Evolutionary conservation across 371 early-diverging fungal genomes (phyloP), one percentile per base, ranked within the genome.

Genomic region (Rhizopus microsporus): DNA sequence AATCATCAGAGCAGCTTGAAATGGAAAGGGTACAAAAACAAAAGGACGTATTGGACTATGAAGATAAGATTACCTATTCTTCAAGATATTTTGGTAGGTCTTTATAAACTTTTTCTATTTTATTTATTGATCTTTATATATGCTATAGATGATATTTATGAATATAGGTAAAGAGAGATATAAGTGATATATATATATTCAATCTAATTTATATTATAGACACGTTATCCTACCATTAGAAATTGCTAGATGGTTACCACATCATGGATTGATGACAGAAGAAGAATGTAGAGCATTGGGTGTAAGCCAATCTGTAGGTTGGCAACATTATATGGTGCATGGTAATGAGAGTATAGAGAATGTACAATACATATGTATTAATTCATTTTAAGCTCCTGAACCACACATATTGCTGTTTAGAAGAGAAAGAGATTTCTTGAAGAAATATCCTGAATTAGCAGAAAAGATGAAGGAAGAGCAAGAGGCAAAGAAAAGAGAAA

Each of bases 281-380:
- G 71, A 75, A 9, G 93, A 94, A 64, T 94, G 95, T 90, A 68
- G 91, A 46, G 67, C 70, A 9, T 66, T 89, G 30, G 96, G 95
- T 10, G 83, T 94, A 16, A 77, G 68, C 52, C 94, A 94, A 66
- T 90, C 91, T 29, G 67, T 72, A 13, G 95, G 95, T 2, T 95
- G 95, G 95, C 79, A 79, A 44, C 93, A 93, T 59, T 93, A 89
- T 63, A 87, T 93, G 93, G 74, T 92, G 16, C 89, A 92, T 57
- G 74, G 85, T 88, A 78, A 62, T 1, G 52, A 34, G 47, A 13
- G n/a, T 31, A 33, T 43, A 54, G 40, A 51, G 48, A 46, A 6
- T 16, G 13, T 7, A 10, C n/a, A 7, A 12, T 3, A 16, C n/a
- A 30, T n/a, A 40, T 42, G 32, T 17, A 16, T 15, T 8, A 30